These are phyloP conservation scores for Neurospora crassa DNA, from an alignment of 2,329 filamentous ascomycete species.

Conservation along the genomic window DNA sequence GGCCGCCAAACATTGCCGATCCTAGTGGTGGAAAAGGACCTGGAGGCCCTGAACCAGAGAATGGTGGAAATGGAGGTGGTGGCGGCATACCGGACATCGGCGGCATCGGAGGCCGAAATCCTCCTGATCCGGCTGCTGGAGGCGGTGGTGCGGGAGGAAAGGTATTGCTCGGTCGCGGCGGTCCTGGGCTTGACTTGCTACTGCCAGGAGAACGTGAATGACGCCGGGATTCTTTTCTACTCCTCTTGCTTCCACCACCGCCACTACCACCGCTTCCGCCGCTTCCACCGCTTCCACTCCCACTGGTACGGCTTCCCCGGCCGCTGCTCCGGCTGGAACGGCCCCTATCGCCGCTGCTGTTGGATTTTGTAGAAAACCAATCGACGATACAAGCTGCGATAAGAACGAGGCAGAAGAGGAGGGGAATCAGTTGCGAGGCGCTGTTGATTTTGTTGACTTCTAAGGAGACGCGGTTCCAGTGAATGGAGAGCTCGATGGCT, in stretches of 20 bases:
- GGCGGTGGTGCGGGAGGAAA: background rate
- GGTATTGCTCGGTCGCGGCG: background rate
- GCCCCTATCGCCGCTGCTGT: background rate
- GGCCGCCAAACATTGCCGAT: background rate
- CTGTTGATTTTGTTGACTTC: conserved; percentile 10
- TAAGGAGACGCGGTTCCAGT: conserved; percentile 13
- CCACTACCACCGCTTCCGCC: background rate
- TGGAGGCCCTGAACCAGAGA: background rate
- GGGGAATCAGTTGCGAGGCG: conserved; percentile 12
- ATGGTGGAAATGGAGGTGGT: background rate
- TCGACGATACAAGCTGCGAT: background rate
- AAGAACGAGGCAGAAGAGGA: conserved; percentile 10
- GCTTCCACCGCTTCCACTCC: background rate
- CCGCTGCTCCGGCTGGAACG: conserved; percentile 1
- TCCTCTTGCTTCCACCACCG: background rate
- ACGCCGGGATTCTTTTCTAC: background rate
- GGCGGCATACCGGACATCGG: background rate
- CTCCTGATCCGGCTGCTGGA: background rate
- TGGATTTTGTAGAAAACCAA: background rate
- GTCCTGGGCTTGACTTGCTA: background rate
- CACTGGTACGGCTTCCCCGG: background rate
- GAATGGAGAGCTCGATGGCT: conserved; percentile 15
- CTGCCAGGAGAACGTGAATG: background rate
- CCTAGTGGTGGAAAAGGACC: background rate
- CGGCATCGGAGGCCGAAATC: background rate